Evolutionary conservation across 495 filamentous ascomycete species (phyloP).

Genomic region (Penicillium dipodomyicola): DNA sequence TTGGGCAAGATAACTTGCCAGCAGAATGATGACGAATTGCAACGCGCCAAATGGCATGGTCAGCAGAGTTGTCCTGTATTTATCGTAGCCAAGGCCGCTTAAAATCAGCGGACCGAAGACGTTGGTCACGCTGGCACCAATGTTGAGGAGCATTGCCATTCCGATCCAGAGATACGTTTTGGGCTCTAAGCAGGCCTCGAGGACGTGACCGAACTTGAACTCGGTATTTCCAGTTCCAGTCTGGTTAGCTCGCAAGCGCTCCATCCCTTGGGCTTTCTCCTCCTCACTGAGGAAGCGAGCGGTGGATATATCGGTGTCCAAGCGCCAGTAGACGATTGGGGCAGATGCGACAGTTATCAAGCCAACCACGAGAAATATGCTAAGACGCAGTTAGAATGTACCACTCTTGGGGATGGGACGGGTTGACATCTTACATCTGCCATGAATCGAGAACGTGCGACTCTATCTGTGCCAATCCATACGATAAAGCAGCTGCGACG

Average conservation of each 20-base stretch:
- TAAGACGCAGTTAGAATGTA: slow-evolving; percentile 11
- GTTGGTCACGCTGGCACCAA: slow-evolving; percentile 59
- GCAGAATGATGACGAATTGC: slow-evolving; percentile 44
- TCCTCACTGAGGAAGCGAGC: slow-evolving; percentile 60
- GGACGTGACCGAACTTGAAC: slow-evolving; percentile 47
- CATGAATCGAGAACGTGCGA: slow-evolving; percentile 52
- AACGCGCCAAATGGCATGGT: slow-evolving; percentile 52
- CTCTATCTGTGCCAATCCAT: slow-evolving; percentile 54
- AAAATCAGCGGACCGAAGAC: slow-evolving; percentile 61
- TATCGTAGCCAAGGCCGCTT: slow-evolving; percentile 57
- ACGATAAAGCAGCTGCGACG: slow-evolving; percentile 45
- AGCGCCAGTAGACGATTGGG: slow-evolving; percentile 42
- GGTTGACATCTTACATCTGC: slow-evolving; percentile 52
- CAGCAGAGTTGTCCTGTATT: slow-evolving; percentile 50
- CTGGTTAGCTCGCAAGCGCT: slow-evolving; percentile 61
- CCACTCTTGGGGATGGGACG: not conserved
- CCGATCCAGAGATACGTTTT: slow-evolving; percentile 50
- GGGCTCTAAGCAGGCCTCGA: slow-evolving; percentile 46
- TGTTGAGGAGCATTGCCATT: slow-evolving; percentile 59
- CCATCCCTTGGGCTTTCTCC: slow-evolving; percentile 58
- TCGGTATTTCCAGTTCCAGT: slow-evolving; percentile 52
- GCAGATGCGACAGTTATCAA: slow-evolving; percentile 47
- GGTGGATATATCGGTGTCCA: slow-evolving; percentile 49
- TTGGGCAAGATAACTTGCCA: slow-evolving; percentile 47
- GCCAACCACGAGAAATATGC: slow-evolving; percentile 48